phyloP scores from a whole-genome alignment of 352 stramenopile genomes.

The Phytopythium litorale region DNA sequence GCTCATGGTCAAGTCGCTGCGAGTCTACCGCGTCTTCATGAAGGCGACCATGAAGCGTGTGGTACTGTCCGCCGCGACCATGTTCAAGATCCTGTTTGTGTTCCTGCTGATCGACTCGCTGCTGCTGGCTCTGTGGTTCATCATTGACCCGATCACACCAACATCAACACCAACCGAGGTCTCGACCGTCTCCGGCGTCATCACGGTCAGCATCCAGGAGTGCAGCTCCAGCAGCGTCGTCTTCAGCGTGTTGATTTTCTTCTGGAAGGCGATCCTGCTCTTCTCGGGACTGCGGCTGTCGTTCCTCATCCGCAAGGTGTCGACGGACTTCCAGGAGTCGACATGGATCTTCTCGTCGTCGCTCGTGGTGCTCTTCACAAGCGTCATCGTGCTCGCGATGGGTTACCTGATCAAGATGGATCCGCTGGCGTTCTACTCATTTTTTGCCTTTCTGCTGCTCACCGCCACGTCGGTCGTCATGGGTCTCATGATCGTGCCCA shows the following conservation, averaged over 20 bases:
- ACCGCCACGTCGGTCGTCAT: conserved; percentile 1
- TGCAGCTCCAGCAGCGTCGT: conserved; percentile 33
- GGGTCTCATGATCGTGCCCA: conserved; percentile 3
- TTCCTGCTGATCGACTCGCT: conserved; percentile 18
- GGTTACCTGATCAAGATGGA: conserved; percentile 12
- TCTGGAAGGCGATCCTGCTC: conserved; percentile 42
- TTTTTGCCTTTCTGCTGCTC: conserved; percentile 5
- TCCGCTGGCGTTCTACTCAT: background rate
- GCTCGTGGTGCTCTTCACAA: conserved; percentile 22
- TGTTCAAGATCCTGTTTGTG: conserved; percentile 15
- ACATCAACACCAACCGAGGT: conserved; percentile 9
- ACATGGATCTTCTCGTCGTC: conserved; percentile 28
- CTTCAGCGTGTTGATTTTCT: conserved; percentile 30
- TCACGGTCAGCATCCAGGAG: conserved; percentile 15
- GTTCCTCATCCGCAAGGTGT: conserved; percentile 46
- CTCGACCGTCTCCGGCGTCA: conserved; percentile 10
- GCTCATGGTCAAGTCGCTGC: conserved; percentile 20
- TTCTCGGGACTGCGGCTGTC: conserved; percentile 36
- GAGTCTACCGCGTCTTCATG: conserved; percentile 30
- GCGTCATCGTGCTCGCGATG: conserved; percentile 12
- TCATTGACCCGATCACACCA: conserved; percentile 17
- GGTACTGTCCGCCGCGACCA: conserved; percentile 8
- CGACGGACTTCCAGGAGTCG: conserved; percentile 30
- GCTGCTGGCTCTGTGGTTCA: conserved; percentile 14
- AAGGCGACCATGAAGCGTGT: conserved; percentile 15